Conservation (phyloP, 1,139 yeast genomes). For the Debaryomycetaceae sp. region DNA sequence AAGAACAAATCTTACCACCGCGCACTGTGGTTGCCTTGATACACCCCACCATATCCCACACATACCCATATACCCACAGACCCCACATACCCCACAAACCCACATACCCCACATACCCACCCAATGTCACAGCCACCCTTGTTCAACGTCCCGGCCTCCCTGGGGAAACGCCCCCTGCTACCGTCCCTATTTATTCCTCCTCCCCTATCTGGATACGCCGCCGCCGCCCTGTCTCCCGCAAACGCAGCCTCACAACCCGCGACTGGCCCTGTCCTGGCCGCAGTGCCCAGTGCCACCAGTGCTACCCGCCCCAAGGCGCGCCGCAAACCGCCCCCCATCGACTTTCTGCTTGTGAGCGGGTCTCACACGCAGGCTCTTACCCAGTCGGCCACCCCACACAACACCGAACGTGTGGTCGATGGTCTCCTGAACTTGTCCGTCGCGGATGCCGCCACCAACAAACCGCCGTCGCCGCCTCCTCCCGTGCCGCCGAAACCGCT, state of each 20-base stretch:
- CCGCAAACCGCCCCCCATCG: slow-evolving; percentile 36
- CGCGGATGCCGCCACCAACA: no score
- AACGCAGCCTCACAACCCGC: slow-evolving; percentile 4
- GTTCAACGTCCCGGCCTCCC: slow-evolving; percentile 20
- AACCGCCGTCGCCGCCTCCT: slow-evolving; percentile 3
- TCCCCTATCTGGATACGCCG: slow-evolving; percentile 7
- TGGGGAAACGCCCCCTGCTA: slow-evolving; percentile 9
- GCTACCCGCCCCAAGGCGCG: slow-evolving; percentile 12
- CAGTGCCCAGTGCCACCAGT: slow-evolving; percentile 5
- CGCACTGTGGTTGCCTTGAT: no score
- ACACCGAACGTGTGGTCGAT: no score
- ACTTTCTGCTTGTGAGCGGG: slow-evolving; percentile 25
- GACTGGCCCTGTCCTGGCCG: slow-evolving; percentile 3
- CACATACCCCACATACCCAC: no score
- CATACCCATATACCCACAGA: no score
- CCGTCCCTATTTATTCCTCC: slow-evolving; percentile 18
- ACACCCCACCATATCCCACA: no score
- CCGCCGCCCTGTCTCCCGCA: slow-evolving; percentile 2
- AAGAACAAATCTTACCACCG: no score
- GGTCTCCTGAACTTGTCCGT: no score
- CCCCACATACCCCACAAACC: no score
- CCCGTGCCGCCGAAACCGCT: neutral
- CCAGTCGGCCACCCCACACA: no score
- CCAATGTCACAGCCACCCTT: slow-evolving; percentile 15
- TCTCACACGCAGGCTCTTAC: slow-evolving; percentile 13